A percentile compares a stretch with the other conserved stretches of the same genome.
Evolutionary conservation across 768 basidiomycete species (phyloP).

Genomic region (Austroboletus festivus): DNA sequence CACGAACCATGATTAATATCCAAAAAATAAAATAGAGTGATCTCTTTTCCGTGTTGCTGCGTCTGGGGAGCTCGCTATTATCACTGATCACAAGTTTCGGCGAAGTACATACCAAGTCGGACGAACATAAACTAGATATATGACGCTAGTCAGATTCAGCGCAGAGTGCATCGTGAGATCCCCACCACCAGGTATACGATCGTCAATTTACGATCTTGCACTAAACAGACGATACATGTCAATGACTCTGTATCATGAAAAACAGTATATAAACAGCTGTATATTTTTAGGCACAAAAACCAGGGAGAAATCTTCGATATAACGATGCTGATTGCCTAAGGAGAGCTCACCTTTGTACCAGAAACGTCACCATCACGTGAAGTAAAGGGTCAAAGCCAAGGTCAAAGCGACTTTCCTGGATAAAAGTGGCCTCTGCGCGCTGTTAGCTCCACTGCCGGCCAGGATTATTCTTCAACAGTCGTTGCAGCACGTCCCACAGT

Average conservation of each 20-base stretch:
- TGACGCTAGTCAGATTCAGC: background rate
- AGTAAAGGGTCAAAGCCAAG: no score
- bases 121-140: conserved; percentile 12
- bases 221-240: background rate
- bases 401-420: background rate
- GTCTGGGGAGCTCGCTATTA: conserved; percentile 3
- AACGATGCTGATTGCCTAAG: background rate
- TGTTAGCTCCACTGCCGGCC: conserved; percentile 23
- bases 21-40: background rate
- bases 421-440: conserved; percentile 5
- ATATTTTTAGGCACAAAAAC: conserved; percentile 27
- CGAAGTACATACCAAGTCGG: conserved; percentile 16
- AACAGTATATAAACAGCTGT: conserved; percentile 14
- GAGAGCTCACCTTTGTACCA: conserved; percentile 19
- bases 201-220: conserved; percentile 9
- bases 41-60: conserved; percentile 17
- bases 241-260: background rate
- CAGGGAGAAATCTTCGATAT: conserved; percentile 1
- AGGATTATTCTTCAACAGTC: no score
- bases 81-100: background rate
- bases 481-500: no score
- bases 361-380: conserved; percentile 26
- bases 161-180: background rate
- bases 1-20: background rate
- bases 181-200: conserved; percentile 19